These are phyloP conservation scores for Paracoccidioides brasiliensis DNA, from an alignment of 2,329 filamentous ascomycete species.

Conservation along the genomic window DNA sequence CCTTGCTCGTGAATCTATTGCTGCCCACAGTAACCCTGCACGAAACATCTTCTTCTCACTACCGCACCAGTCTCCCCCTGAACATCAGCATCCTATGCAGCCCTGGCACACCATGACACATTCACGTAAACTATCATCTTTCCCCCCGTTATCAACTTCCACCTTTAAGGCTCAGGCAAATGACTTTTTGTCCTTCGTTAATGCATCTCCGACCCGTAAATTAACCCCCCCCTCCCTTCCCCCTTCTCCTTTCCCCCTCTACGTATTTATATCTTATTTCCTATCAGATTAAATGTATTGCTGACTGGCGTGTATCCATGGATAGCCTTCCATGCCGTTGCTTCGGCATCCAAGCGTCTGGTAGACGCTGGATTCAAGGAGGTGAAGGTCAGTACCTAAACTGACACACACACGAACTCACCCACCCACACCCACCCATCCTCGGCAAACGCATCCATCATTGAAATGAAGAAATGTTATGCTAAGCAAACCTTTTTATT, in stretches of 20 bases:
- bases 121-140: neutral
- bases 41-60: neutral
- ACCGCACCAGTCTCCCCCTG: neutral
- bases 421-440: too few species aligned
- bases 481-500: neutral
- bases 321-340: conserved; percentile 85
- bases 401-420: neutral
- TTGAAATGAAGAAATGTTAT: neutral
- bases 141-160: neutral
- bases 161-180: conserved; percentile 38
- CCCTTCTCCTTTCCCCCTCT: neutral
- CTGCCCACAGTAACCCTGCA: neutral
- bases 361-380: conserved; percentile 72
- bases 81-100: neutral
- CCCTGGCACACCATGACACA: neutral
- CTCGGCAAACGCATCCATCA: neutral
- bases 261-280: conserved; percentile 3
- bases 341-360: conserved; percentile 61
- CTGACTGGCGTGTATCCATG: neutral
- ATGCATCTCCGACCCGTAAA: conserved; percentile 84
- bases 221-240: conserved; percentile 2
- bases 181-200: conserved; percentile 88
- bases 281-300: neutral
- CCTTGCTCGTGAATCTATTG: neutral
- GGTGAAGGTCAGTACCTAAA: conserved; percentile 50